Evolutionary conservation across 495 filamentous ascomycete species (phyloP).

Genomic region (Pyrenopolyporus hunteri): DNA sequence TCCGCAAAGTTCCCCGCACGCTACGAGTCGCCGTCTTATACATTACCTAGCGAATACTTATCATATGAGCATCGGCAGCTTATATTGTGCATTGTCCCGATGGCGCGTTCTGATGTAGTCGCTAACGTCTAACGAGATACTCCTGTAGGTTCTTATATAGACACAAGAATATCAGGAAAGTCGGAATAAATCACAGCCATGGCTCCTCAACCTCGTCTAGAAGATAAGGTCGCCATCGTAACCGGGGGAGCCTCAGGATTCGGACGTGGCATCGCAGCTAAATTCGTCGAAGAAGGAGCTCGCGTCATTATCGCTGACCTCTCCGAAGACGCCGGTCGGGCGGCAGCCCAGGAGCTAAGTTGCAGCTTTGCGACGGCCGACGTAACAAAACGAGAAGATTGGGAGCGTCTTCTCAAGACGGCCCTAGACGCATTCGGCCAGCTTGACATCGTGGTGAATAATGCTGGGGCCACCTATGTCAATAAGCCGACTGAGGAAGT

Average conservation of each 20-base stretch:
- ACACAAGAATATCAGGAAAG: not conserved
- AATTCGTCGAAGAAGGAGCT: slow-evolving; percentile 64
- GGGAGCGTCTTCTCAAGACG: slow-evolving; percentile 54
- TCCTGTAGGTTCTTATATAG: not conserved
- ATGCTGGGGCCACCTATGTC: slow-evolving; percentile 71
- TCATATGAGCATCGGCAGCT: not conserved
- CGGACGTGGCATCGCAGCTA: slow-evolving; percentile 61
- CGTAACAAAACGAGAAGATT: slow-evolving; percentile 58
- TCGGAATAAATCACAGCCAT: slow-evolving; percentile 17
- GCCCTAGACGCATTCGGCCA: slow-evolving; percentile 57
- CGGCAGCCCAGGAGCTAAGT: slow-evolving; percentile 47
- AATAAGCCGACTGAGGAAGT: slow-evolving; percentile 69
- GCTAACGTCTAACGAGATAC: not conserved
- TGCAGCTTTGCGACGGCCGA: slow-evolving; percentile 55
- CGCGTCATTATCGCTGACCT: slow-evolving; percentile 66
- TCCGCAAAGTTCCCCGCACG: slow-evolving; percentile 32
- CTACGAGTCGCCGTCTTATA: slow-evolving; percentile 15
- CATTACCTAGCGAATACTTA: not conserved
- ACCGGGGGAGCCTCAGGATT: slow-evolving; percentile 64
- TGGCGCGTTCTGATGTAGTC: not conserved
- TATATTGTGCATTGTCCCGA: not conserved
- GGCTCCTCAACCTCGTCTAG: slow-evolving; percentile 42
- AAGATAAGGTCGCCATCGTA: slow-evolving; percentile 60
- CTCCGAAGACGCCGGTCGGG: slow-evolving; percentile 58
- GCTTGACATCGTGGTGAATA: slow-evolving; percentile 68